Conservation (phyloP, 805 yeast species). For the Metschnikowia similis region DNA sequence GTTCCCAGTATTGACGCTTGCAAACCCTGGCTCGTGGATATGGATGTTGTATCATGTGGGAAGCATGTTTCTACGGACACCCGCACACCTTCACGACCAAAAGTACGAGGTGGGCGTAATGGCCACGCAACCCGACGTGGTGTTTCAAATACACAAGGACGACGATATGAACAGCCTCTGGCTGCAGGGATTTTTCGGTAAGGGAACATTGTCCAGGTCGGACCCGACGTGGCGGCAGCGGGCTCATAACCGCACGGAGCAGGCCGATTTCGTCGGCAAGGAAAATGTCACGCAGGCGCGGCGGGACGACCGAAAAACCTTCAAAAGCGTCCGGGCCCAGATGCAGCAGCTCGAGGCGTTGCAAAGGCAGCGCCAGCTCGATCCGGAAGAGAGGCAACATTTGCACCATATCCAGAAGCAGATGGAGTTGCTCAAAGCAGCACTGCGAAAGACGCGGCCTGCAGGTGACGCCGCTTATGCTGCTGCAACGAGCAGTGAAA, state of each 20-base stretch:
- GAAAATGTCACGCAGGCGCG: constrained; percentile 79
- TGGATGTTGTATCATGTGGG: constrained; percentile 38
- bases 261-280: constrained; percentile 32
- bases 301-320: constrained; percentile 64
- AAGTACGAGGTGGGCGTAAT: constrained; percentile 20
- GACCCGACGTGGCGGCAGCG: constrained; percentile 90
- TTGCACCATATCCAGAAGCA: constrained; percentile 15
- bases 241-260: constrained; percentile 28
- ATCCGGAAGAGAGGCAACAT: constrained; percentile 22
- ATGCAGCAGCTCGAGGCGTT: constrained; percentile 49
- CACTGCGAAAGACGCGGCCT: background rate
- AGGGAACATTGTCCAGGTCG: constrained; percentile 82
- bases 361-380: constrained; percentile 26
- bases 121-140: constrained; percentile 14
- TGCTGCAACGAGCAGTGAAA: background rate
- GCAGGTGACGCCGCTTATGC: background rate
- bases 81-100: constrained; percentile 23
- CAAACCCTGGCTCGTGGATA: constrained; percentile 66
- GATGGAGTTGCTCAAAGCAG: constrained; percentile 5
- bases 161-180: constrained; percentile 58
- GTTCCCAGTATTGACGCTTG: constrained; percentile 53
- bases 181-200: constrained; percentile 90
- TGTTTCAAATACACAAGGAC: constrained; percentile 40
- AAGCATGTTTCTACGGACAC: constrained; percentile 15
- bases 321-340: constrained; percentile 62